Evolutionary conservation across 2,329 filamentous ascomycete genomes (phyloP), one percentile per base, ranked within the genome.

Genomic region (Diaporthe sp.): DNA sequence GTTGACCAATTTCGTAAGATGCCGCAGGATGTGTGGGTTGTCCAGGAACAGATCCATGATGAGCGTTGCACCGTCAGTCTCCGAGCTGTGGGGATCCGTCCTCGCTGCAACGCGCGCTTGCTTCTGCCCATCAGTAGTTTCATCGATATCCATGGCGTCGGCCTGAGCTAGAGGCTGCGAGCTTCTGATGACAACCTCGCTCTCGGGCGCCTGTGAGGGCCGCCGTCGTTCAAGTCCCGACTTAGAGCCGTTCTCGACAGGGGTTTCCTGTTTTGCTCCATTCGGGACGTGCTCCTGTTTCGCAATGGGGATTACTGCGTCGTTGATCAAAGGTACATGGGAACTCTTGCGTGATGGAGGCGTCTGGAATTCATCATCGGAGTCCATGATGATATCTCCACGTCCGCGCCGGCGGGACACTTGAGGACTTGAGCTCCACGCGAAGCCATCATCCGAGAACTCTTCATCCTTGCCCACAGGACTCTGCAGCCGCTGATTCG

Each of bases 281-380:
- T 22, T 35, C 15, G 68, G 37, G 42, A 55, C 47, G n/a, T 51
- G 68, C 66, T 65, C 66, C 47, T 42, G 32, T 44, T 53, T 65
- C 22, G 74, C 61, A 15, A 55, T 58, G 7, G 73, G 65, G 22
- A 58, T 30, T 32, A 51, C 74, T 77, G 47, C 70, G 44, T 77
- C 76, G 39, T 79, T 79, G 27, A 80, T 77, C 17, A 79, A 79
- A 5, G 81, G 78, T 71, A 44, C 32, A 35, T 74, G 61, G 3
- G 69, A 47, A 2, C 79, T 74, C 78, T 87, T 80, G 50, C 80
- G 81, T 13, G 81, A 81, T 12, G 81, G 83, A 17, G 87, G 84
- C 7, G 85, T 85, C 8, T 87, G 77, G 55, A 86, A 87, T 56
- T 91, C 89, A 56, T 91, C 89, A 58, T 91, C 89, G 0, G 89